Base-by-base conservation (phyloP, 306 rosid species). In the Cicer arietinum region DNA sequence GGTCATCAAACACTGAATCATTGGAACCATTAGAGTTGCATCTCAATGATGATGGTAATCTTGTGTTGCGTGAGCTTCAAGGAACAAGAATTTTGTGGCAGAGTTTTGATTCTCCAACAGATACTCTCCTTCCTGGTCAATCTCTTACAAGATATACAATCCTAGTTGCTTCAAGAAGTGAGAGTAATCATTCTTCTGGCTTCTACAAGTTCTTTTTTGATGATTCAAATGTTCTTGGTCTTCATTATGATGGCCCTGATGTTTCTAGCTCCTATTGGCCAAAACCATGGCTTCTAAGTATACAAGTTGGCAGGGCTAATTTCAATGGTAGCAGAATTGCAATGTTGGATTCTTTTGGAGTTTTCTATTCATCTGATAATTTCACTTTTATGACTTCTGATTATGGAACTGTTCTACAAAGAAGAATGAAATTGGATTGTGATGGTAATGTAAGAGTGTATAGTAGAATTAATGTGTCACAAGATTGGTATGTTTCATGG, bases 111-210 rank as follows among this genome's bases (percentile, higher is more conserved):
- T 54, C 30, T 13, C 88, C 88, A 0, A 82, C 80, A 0, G 82
- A 84, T 41, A 81, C 88, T 6, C 83, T 86, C 2, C 79, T 86
- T 71, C 90, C 90, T 9, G 62, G 44, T 6, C 90, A 86, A 17
- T 73, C 9, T 0, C 57, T 84, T 43, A 80, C 81, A 0, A 81
- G 83, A 40, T 16, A n/a, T 2, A 50, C 81, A 43, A 52, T 54
- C 7, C 85, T 86, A 16, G 77, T 86, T 22, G 77, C 89, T 2
- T 53, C 66, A 22, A 78, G 84, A 81, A 78, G 81, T 47, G 25
- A 20, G 16, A 67, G 4, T 47, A 83, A 77, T 40, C 13, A 59
- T 25, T 78, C 76, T 0, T 65, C 86, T 1, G 88, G 86, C 6
- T 79, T 69, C 58, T 81, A 78, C 10, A 52, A 59, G 77, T 40